Evolutionary conservation across 352 stramenopile genomes (phyloP).

Genomic region (Phytophthora meadii): DNA sequence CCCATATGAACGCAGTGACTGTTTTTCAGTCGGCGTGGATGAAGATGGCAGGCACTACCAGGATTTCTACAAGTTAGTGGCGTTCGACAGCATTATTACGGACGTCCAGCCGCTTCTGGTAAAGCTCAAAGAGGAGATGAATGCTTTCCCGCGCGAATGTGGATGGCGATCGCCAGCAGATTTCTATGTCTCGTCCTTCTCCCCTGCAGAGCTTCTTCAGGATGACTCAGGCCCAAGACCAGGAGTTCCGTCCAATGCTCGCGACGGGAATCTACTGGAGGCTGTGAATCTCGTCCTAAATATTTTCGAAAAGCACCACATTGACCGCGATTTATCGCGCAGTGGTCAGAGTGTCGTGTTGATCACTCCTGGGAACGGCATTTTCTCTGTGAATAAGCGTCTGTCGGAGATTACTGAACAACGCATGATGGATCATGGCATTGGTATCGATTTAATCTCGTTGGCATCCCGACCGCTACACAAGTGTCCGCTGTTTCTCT

Average conservation of each 20-base stretch:
- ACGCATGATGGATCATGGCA: constrained; percentile 99
- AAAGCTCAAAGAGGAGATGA: constrained; percentile 81
- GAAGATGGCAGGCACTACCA: constrained; percentile 83
- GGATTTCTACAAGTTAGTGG: constrained; percentile 88
- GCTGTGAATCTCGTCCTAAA: constrained; percentile 99
- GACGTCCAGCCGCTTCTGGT: constrained; percentile 77
- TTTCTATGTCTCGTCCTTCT: constrained; percentile 48
- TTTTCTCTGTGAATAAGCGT: constrained; percentile 97
- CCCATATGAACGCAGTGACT: constrained; percentile 65
- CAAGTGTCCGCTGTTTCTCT: constrained; percentile 98
- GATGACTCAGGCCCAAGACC: constrained; percentile 31
- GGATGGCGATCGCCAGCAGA: constrained; percentile 63
- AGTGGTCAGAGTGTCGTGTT: constrained; percentile 97
- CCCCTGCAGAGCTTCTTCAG: constrained; percentile 17
- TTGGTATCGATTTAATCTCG: constrained; percentile 98
- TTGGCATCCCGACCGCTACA: constrained; percentile 95
- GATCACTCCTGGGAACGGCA: constrained; percentile 94
- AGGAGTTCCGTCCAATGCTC: constrained; percentile 69
- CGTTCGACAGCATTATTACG: constrained; percentile 74
- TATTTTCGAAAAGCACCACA: constrained; percentile 98
- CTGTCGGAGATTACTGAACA: constrained; percentile 98
- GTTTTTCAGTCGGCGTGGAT: constrained; percentile 77
- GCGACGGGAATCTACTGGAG: constrained; percentile 96
- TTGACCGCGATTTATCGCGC: constrained; percentile 95
- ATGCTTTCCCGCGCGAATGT: constrained; percentile 73